Percentiles rank a stretch among this genome's conserved stretches.
phyloP scores from a whole-genome alignment of 2,329 filamentous ascomycete genomes.

The Ascochyta fabae region DNA sequence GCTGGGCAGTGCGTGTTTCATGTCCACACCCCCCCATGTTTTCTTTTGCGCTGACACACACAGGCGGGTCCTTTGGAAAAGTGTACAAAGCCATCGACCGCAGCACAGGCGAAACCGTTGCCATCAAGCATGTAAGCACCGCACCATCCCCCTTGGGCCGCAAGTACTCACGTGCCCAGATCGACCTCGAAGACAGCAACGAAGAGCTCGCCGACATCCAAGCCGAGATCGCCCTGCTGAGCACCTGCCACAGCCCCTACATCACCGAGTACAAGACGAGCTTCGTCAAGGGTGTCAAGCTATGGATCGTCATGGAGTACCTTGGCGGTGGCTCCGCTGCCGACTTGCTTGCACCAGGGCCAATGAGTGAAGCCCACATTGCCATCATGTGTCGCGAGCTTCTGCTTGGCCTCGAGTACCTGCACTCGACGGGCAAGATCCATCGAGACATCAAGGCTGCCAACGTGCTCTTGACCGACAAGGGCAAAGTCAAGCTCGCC shows the following conservation, averaged over 20 bases:
- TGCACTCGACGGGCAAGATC: constrained; percentile 93
- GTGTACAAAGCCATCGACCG: constrained; percentile 97
- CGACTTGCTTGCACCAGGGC: constrained; percentile 89
- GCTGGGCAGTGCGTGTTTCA: constrained; percentile 75
- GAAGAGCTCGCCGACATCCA: constrained; percentile 99
- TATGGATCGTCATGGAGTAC: constrained; percentile 99
- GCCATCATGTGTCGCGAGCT: constrained; percentile 94
- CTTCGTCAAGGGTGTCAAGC: constrained; percentile 92
- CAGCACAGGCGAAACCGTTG: constrained; percentile 87
- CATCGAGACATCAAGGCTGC: constrained; percentile 97
- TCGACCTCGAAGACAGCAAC: constrained; percentile 97
- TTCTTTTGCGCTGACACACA: constrained; percentile 23
- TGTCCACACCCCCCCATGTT: not conserved
- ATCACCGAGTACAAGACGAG: constrained; percentile 97
- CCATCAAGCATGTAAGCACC: constrained; percentile 88
- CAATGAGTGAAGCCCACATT: constrained; percentile 87
- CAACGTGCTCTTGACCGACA: constrained; percentile 90
- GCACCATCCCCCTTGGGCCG: not conserved
- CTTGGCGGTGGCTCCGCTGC: constrained; percentile 93
- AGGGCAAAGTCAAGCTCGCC: constrained; percentile 90
- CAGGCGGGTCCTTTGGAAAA: constrained; percentile 92
- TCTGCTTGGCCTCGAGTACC: constrained; percentile 86
- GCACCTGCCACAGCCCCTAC: constrained; percentile 91
- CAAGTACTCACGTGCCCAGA: constrained; percentile 60
- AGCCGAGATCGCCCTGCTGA: constrained; percentile 92